phyloP scores from a whole-genome alignment of 1,139 yeast genomes.

The Yamadazyma trypodendri region DNA sequence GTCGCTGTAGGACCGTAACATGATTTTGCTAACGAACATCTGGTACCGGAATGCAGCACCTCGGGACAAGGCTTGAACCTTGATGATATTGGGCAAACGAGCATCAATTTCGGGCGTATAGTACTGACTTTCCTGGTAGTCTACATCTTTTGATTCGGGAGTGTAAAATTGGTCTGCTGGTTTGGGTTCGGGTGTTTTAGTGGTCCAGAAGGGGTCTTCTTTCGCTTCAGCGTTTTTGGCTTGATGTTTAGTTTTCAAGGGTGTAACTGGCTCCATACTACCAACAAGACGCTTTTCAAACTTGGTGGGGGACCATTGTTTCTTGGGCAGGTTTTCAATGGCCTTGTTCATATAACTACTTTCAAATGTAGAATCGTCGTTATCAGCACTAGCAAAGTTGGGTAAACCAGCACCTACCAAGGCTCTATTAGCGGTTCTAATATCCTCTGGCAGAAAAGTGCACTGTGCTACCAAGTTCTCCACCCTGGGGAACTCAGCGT shows the following conservation, averaged over 20 bases:
- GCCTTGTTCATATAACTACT: constrained; percentile 26
- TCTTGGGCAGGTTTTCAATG: constrained; percentile 16
- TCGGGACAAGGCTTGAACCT: constrained; percentile 61
- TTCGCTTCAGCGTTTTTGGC: not conserved
- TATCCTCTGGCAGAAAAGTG: constrained; percentile 65
- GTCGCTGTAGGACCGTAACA: constrained; percentile 54
- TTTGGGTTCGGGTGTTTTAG: constrained; percentile 3
- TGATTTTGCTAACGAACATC: constrained; percentile 59
- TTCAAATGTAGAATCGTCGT: constrained; percentile 17
- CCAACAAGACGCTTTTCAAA: not conserved
- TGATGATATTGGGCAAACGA: constrained; percentile 27
- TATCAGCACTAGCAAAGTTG: constrained; percentile 53
- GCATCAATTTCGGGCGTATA: constrained; percentile 27
- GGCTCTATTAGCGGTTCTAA: constrained; percentile 65
- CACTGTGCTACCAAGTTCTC: constrained; percentile 62
- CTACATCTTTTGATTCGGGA: constrained; percentile 8
- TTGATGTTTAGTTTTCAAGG: no score
- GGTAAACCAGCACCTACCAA: constrained; percentile 63
- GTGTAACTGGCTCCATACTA: no score
- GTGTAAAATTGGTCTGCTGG: constrained; percentile 9
- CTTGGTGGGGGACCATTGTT: constrained; percentile 12
- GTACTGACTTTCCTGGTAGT: constrained; percentile 13
- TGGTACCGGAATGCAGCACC: constrained; percentile 65
- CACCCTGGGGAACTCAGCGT: constrained; percentile 60
- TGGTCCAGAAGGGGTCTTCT: constrained; percentile 1